Conservation (phyloP, 2,329 filamentous ascomycete genomes). For the Pseudocercospora pini-densiflorae region DNA sequence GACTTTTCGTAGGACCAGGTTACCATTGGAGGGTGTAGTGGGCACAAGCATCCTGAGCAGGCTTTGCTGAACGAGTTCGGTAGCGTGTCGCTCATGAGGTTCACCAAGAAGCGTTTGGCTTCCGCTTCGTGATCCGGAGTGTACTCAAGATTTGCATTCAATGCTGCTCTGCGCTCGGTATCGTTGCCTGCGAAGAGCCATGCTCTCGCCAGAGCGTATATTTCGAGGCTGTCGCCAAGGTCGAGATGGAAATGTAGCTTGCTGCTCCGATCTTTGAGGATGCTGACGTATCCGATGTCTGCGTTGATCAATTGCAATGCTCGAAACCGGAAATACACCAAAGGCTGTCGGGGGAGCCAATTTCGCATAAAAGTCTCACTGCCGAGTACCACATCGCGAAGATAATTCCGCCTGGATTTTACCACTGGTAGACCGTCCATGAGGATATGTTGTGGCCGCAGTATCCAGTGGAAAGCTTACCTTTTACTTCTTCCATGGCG, state of each 20-base stretch:
- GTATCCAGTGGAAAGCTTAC: too few relatives aligned
- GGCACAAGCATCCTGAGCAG: not conserved
- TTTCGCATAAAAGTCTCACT: not conserved
- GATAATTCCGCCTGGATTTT: not conserved
- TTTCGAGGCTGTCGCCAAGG: not conserved
- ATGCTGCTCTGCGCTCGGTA: not conserved
- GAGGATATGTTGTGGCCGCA: too few relatives aligned
- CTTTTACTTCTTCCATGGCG: too few relatives aligned
- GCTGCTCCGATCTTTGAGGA: not conserved
- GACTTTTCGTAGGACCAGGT: not conserved
- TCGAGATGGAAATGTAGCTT: not conserved
- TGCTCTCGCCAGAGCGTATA: not conserved
- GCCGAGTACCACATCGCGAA: not conserved
- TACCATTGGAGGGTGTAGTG: not conserved
- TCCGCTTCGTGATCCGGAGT: not conserved
- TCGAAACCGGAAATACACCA: not conserved
- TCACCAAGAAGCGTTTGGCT: not conserved
- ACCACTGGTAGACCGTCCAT: not conserved
- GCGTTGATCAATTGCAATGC: not conserved
- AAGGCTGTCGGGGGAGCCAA: not conserved
- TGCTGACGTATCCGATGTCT: not conserved
- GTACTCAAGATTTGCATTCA: not conserved
- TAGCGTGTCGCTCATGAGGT: not conserved
- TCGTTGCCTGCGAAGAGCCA: not conserved
- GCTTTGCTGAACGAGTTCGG: not conserved